Percentiles rank a stretch among this genome's conserved stretches.
These are phyloP conservation scores for Fusarium guadeloupense DNA, from an alignment of 2,329 filamentous ascomycete genomes.

Conservation along the genomic window DNA sequence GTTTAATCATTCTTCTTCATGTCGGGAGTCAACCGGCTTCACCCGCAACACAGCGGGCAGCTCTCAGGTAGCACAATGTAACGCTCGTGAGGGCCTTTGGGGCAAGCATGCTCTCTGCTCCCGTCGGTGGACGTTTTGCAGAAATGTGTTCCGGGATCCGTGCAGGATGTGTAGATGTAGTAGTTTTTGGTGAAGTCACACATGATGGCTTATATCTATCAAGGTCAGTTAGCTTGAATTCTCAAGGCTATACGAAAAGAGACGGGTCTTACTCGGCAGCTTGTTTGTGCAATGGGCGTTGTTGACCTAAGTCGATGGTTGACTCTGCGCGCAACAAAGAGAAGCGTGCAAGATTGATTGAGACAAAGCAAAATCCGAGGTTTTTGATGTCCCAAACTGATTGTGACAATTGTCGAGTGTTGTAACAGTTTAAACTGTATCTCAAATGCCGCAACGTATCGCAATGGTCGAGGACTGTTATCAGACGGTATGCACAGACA, in stretches of 20 bases:
- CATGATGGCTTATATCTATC: no score
- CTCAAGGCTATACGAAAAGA: no score
- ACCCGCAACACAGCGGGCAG: slow-evolving; percentile 59
- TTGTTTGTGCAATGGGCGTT: neutral
- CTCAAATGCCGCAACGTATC: neutral
- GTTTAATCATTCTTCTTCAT: slow-evolving; percentile 7
- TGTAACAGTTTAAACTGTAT: slow-evolving; percentile 1
- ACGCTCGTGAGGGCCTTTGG: slow-evolving; percentile 74
- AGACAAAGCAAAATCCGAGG: neutral
- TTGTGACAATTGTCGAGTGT: neutral
- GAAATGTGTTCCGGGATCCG: slow-evolving; percentile 75
- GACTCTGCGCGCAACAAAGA: neutral
- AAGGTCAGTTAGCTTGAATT: no score
- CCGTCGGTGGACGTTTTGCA: slow-evolving; percentile 76
- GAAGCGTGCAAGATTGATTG: neutral
- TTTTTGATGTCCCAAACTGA: neutral
- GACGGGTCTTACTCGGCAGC: slow-evolving; percentile 1
- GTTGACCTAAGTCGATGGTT: neutral
- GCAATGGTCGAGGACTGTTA: neutral
- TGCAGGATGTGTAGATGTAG: slow-evolving; percentile 78
- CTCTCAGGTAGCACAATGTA: slow-evolving; percentile 75
- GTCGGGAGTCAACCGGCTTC: slow-evolving; percentile 25
- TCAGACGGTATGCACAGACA: slow-evolving; percentile 5
- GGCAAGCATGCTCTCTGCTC: slow-evolving; percentile 66
- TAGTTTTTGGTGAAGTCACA: slow-evolving; percentile 78